Conservation (phyloP, 768 basidiomycete genomes). For the Termitomyces bulborhizus region DNA sequence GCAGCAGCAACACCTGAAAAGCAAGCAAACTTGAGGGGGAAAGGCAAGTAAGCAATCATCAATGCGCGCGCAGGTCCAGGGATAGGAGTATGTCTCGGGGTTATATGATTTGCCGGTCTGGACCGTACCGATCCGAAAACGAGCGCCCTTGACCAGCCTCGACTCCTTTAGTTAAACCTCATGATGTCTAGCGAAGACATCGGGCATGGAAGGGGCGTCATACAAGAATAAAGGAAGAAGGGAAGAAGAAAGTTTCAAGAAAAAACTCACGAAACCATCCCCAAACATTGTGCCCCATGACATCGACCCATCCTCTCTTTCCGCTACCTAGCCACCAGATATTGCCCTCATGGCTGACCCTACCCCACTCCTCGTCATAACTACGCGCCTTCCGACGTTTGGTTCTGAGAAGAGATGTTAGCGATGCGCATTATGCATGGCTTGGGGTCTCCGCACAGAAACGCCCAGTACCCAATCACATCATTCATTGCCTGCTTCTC, state of each 20-base stretch:
- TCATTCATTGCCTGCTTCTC: conserved; percentile 47
- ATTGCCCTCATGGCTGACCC: conserved; percentile 67
- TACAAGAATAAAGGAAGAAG: conserved; percentile 1
- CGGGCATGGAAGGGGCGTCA: neutral
- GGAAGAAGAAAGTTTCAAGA: neutral
- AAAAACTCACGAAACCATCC: conserved; percentile 76
- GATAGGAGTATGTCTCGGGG: neutral
- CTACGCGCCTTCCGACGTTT: conserved; percentile 36
- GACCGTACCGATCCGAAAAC: neutral
- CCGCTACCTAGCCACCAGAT: conserved; percentile 77
- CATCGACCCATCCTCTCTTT: conserved; percentile 65
- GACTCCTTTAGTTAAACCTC: neutral
- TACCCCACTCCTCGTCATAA: conserved; percentile 85
- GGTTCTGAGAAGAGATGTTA: conserved; percentile 28
- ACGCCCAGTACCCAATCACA: conserved; percentile 48
- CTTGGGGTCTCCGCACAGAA: conserved; percentile 28
- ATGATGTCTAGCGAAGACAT: neutral
- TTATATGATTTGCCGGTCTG: neutral
- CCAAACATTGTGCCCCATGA: conserved; percentile 66
- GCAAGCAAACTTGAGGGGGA: neutral
- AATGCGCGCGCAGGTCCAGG: neutral
- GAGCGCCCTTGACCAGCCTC: neutral
- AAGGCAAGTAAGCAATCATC: neutral
- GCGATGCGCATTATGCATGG: neutral
- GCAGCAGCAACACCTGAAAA: neutral